A percentile compares a stretch with the other conserved stretches of the same genome.
Conservation (phyloP, 2,329 filamentous ascomycete species). For the Zymoseptoria ardabiliae region DNA sequence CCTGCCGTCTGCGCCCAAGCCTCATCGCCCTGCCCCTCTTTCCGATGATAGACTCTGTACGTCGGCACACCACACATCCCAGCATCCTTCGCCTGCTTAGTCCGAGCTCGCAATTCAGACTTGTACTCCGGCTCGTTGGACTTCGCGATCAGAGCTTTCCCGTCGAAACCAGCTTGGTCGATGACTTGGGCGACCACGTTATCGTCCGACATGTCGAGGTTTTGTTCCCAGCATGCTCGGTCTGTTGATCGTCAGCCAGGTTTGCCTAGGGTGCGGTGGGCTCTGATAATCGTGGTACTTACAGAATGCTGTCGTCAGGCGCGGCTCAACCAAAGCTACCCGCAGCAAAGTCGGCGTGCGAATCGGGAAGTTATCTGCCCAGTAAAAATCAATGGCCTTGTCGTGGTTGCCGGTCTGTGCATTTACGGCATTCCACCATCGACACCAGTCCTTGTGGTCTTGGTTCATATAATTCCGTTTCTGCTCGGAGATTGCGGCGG, state of each 20-base stretch:
- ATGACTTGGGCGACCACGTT: constrained; percentile 13
- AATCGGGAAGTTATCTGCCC: constrained; percentile 19
- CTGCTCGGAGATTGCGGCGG: constrained; percentile 15
- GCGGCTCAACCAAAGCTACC: constrained; percentile 13
- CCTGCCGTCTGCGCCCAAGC: constrained; percentile 14
- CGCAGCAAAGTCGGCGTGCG: constrained; percentile 15
- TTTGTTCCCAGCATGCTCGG: constrained; percentile 20
- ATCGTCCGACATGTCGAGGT: constrained; percentile 18
- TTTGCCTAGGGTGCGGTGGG: background rate
- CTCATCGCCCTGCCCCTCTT: constrained; percentile 1
- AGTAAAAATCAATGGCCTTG: constrained; percentile 17
- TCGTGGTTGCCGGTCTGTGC: constrained; percentile 13
- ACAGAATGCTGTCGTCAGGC: constrained; percentile 13
- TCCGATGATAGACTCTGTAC: constrained; percentile 15
- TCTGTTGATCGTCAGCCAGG: constrained; percentile 6
- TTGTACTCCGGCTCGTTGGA: constrained; percentile 14
- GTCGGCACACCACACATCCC: constrained; percentile 19
- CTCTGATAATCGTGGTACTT: background rate
- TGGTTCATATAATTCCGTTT: constrained; percentile 13
- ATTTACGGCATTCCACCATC: constrained; percentile 21
- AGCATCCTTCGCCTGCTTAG: constrained; percentile 14
- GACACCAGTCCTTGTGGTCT: constrained; percentile 18
- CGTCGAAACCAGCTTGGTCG: constrained; percentile 13
- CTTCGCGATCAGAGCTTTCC: constrained; percentile 4
- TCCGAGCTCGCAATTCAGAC: constrained; percentile 14